These are phyloP conservation scores for Gnaphalium uliginosum DNA, from an alignment of 129 eudicot species.

Conservation along the genomic window DNA sequence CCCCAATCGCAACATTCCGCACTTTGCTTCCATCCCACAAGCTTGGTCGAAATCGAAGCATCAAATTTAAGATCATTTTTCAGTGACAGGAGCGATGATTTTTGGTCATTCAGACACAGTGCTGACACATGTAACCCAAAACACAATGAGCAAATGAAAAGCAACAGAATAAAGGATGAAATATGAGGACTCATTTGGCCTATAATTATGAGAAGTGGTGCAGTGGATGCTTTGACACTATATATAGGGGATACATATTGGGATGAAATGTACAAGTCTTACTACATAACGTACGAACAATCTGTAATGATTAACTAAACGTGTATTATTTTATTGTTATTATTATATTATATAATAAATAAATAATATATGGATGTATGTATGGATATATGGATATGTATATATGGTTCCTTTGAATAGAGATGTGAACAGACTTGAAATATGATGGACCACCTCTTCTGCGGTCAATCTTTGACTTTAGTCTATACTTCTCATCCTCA, in stretches of 20 bases:
- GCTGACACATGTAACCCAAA: constrained; percentile 10
- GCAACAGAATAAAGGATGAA: not conserved
- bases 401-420: not conserved
- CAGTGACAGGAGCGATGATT: constrained; percentile 24
- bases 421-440: not conserved
- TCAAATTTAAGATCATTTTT: constrained; percentile 20
- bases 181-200: not conserved
- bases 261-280: not conserved
- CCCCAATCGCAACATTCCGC: constrained; percentile 43
- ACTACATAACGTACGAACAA: not conserved
- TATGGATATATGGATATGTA: not conserved
- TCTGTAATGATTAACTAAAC: not conserved
- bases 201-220: too few species aligned
- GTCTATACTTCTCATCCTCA: not conserved
- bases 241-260: not conserved
- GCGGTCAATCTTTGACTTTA: constrained; percentile 9
- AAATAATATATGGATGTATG: too few species aligned
- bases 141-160: constrained; percentile 1
- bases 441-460: not conserved
- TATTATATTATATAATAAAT: too few species aligned
- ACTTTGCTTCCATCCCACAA: constrained; percentile 35
- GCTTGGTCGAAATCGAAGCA: constrained; percentile 33
- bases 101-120: constrained; percentile 38
- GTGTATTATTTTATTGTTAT: not conserved
- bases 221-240: too few species aligned